Evolutionary conservation across 164 flowering plant genomes (phyloP), one percentile per base, ranked within the genome.

Genomic region (Stephania japonica): DNA sequence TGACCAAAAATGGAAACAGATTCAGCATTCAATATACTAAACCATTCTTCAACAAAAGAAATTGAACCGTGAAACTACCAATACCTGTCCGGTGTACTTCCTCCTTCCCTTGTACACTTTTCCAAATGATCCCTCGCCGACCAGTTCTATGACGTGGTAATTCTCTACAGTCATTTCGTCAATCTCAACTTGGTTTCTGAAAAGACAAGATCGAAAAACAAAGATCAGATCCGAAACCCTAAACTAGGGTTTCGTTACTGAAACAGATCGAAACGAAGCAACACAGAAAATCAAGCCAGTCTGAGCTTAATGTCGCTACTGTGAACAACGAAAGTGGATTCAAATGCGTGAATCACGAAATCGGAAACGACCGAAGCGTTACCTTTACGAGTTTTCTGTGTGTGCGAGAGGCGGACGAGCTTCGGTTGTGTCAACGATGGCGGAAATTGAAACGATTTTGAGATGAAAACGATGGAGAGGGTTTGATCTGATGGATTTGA

Each of bases 71-170:
- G 7, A 26, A 26, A 26, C 61, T 4, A 53, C 12, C 25, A 8
- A 53, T 73, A 93, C 99, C 98, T 95, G 92, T 56, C 97, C 94
- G 0, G 94, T 87, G 74, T 47, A 83, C 78, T 95, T 95, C 49
- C 93, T 85, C 65, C 99, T 85, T 66, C 99, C 99, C 74, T 93
- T 95, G 79, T 91, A 93, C 0, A 95, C 99, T 71, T 91, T 95
- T 1, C 99, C 99, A 69, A 95, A 95, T 1, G 99, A 95, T 11
- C 99, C 99, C 81, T 93, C 99, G 7, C 99, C 99, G 0, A 95
- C 97, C 8, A 91, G 86, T 83, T 91, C 98, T 21, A 93, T 89
- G 23, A 95, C 99, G 75, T 93, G 98, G 83, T 95, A 95, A 69
- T 91, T 80, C 56, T 95, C 99, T 0, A 95, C 84, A 0, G 94